A percentile compares a stretch with the other conserved stretches of the same genome.
Conservation (phyloP, 139 green algal genomes). For the Chlamydomonas asymmetrica region DNA sequence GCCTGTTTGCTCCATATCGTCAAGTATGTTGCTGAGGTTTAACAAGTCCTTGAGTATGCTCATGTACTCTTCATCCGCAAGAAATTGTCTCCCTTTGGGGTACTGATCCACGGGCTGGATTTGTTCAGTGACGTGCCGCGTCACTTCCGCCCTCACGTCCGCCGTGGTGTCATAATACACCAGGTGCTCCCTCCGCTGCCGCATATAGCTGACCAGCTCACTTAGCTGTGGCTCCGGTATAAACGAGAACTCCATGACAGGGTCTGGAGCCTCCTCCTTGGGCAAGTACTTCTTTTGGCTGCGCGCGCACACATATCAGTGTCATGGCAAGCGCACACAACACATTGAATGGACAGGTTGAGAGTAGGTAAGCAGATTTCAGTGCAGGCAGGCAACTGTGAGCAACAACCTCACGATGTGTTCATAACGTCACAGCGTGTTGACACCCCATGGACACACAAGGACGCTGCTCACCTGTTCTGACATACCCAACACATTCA, state of each 20-base stretch:
- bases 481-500: too few relatives aligned
- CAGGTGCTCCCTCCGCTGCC: slow-evolving; percentile 51
- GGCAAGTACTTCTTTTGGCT: slow-evolving; percentile 26
- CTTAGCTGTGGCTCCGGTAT: slow-evolving; percentile 52
- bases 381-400: too few relatives aligned
- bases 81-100: slow-evolving; percentile 41
- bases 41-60: slow-evolving; percentile 56
- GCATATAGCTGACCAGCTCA: slow-evolving; percentile 59
- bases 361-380: too few relatives aligned
- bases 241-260: slow-evolving; percentile 21
- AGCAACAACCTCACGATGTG: too few relatives aligned
- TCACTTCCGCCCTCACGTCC: slow-evolving; percentile 51
- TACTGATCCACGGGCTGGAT: slow-evolving; percentile 53
- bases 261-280: slow-evolving; percentile 19
- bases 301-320: slow-evolving; percentile 9
- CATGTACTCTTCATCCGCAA: slow-evolving; percentile 62
- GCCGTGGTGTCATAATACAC: slow-evolving; percentile 39
- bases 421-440: too few relatives aligned
- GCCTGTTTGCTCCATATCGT: slow-evolving; percentile 56
- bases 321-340: too few relatives aligned
- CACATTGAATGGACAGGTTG: too few relatives aligned
- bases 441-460: too few relatives aligned
- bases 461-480: too few relatives aligned
- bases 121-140: slow-evolving; percentile 48
- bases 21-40: slow-evolving; percentile 58